Percentiles rank a stretch among this genome's conserved stretches.
Conservation (phyloP, 768 basidiomycete genomes). For the Trametes cinnabarina region DNA sequence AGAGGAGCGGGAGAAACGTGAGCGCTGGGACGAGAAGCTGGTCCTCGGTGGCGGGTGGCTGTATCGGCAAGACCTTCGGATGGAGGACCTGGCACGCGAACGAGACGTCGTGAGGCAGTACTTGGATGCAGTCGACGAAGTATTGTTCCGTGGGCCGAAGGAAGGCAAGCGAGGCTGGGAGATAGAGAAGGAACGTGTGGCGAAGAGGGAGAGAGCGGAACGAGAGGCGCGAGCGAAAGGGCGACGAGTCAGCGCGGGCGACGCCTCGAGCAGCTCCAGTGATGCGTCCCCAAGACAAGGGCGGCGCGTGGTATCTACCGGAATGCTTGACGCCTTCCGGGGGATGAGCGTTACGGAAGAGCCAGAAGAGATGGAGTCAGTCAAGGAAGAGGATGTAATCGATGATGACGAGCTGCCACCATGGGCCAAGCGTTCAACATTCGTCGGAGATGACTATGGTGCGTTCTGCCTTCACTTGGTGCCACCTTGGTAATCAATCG, state of each 20-base stretch:
- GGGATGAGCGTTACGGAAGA: slow-evolving; percentile 50
- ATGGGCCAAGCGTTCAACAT: slow-evolving; percentile 69
- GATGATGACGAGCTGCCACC: slow-evolving; percentile 73
- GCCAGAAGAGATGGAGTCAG: slow-evolving; percentile 51
- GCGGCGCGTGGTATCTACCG: slow-evolving; percentile 58
- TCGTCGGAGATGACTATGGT: slow-evolving; percentile 60
- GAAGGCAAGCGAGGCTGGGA: slow-evolving; percentile 49
- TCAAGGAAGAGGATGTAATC: slow-evolving; percentile 48
- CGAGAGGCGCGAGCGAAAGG: slow-evolving; percentile 39
- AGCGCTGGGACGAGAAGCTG: slow-evolving; percentile 79
- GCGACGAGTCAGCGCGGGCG: slow-evolving; percentile 49
- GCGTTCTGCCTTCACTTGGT: slow-evolving; percentile 21
- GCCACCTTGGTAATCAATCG: neutral
- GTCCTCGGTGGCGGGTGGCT: slow-evolving; percentile 82
- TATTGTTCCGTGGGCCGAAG: slow-evolving; percentile 64
- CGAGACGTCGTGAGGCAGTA: slow-evolving; percentile 56
- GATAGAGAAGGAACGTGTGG: slow-evolving; percentile 43
- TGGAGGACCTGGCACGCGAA: slow-evolving; percentile 57
- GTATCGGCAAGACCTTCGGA: slow-evolving; percentile 63
- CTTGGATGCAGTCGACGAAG: slow-evolving; percentile 76
- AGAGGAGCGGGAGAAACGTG: slow-evolving; percentile 54
- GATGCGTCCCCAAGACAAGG: slow-evolving; percentile 22
- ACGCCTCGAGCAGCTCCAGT: slow-evolving; percentile 30
- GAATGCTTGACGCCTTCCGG: slow-evolving; percentile 54
- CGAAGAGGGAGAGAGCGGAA: slow-evolving; percentile 41